Evolutionary conservation across 1,284 basidiomycete genomes (phyloP), one percentile per base, ranked within the genome.

Genomic region (Cryptococcus sp.): DNA sequence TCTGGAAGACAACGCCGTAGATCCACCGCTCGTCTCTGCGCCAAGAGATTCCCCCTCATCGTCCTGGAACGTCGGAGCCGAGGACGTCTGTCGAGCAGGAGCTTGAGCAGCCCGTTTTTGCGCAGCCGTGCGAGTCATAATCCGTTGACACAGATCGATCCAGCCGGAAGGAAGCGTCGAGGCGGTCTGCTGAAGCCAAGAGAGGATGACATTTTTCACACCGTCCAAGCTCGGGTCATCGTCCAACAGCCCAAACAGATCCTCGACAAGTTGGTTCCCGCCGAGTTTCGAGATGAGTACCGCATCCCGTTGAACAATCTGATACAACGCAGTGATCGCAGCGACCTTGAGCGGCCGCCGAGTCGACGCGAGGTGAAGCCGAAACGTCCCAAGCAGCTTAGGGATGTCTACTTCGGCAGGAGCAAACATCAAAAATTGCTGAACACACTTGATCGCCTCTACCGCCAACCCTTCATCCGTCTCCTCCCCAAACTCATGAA

Each of bases 131-230:
- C 64, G 55, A 6, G 66, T 84, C 88, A 97, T 95, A 71, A 98
- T 97, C 28, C 91, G 79, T 69, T 97, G 92, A 65, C 94, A 98
- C 1, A 98, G 77, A 65, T 95, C 92, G 53, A 99, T 95, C 95
- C 95, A 99, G 1, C 92, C 93, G 0, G 86, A 90, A 0, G 95
- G 93, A 53, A 93, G 89, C 46, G 87, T 81, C 19, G 88, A 80
- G 0, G 92, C 92, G 0, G 95, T 98, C 70, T 97, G 93, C 54
- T 86, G 82, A 10, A 98, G 77, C 95, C 95, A 99, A 58, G 85
- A 89, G n/a, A 81, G 78, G 59, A 98, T 94, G 42, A 97, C 90
- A 57, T 90, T 86, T 38, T 87, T 79, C 24, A 98, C 90, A 2
- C 94, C 94, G 54, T 93, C 87, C n/a, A 97, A 86, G 2, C 84